A percentile compares a stretch with the other conserved stretches of the same genome.
These are phyloP conservation scores for Candida loeiensis DNA, from an alignment of 805 yeast species.

Conservation along the genomic window DNA sequence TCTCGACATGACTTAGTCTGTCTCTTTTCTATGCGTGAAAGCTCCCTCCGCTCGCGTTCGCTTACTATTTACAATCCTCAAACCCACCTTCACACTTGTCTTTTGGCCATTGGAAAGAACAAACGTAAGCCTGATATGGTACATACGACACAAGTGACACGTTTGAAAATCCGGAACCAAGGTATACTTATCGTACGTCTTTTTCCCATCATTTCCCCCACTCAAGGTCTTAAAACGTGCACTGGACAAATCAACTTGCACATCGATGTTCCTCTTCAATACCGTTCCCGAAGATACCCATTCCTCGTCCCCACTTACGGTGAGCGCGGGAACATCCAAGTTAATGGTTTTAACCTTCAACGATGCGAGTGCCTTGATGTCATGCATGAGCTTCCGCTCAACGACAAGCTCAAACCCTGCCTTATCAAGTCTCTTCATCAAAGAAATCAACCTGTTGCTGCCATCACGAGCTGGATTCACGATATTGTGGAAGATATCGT, in stretches of 20 bases:
- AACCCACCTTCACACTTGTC: slow-evolving; percentile 4
- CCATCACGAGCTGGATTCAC: slow-evolving; percentile 18
- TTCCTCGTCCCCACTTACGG: slow-evolving; percentile 2
- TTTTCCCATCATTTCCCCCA: neutral
- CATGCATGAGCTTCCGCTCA: neutral
- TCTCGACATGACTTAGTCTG: no score
- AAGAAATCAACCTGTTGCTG: neutral
- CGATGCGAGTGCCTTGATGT: slow-evolving; percentile 3
- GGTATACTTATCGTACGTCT: slow-evolving; percentile 6
- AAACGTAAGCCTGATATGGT: slow-evolving; percentile 5
- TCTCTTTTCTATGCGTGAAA: no score
- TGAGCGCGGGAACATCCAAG: slow-evolving; percentile 4
- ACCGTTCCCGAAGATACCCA: neutral
- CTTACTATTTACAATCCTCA: slow-evolving; percentile 3
- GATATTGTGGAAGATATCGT: slow-evolving; percentile 24
- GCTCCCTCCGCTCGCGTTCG: neutral
- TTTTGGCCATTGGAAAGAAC: slow-evolving; percentile 3
- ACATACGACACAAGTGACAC: slow-evolving; percentile 6
- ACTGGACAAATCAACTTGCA: neutral
- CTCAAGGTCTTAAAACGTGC: slow-evolving; percentile 1
- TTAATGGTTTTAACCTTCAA: slow-evolving; percentile 4
- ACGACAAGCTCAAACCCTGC: neutral
- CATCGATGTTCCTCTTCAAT: neutral
- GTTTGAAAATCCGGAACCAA: slow-evolving; percentile 7
- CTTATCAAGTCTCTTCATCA: neutral